phyloP scores from a whole-genome alignment of 345 rosid species.

The Salix purpurea region DNA sequence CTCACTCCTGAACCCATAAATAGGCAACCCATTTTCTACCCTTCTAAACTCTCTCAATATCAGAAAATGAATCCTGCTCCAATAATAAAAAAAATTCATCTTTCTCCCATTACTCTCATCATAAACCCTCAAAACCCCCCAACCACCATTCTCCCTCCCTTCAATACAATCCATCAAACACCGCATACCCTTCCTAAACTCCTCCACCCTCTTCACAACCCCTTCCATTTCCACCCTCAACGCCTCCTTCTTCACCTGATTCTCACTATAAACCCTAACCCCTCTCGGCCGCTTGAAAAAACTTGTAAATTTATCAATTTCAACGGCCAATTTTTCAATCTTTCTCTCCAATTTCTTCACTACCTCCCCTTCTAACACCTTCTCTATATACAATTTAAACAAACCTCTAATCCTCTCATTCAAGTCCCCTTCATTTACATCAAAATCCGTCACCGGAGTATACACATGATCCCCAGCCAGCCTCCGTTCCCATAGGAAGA shows the following conservation, averaged over 20 bases:
- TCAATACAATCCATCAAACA: slow-evolving; percentile 44
- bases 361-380: slow-evolving; percentile 39
- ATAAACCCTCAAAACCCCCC: slow-evolving; percentile 37
- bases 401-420: slow-evolving; percentile 1
- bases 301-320: slow-evolving; percentile 19
- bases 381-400: slow-evolving; percentile 20
- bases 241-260: slow-evolving; percentile 25
- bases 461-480: slow-evolving; percentile 13
- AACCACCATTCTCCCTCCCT: slow-evolving; percentile 13
- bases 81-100: slow-evolving; percentile 16
- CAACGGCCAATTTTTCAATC: slow-evolving; percentile 20
- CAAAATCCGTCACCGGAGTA: slow-evolving; percentile 5
- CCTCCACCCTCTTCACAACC: slow-evolving; percentile 42
- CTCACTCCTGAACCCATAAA: slow-evolving; percentile 47
- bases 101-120: slow-evolving; percentile 9
- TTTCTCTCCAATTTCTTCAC: slow-evolving; percentile 35
- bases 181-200: slow-evolving; percentile 50
- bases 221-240: slow-evolving; percentile 34
- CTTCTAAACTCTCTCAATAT: slow-evolving; percentile 67
- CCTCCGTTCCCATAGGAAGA: slow-evolving; percentile 11
- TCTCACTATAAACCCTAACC: neutral
- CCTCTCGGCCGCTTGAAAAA: slow-evolving; percentile 5
- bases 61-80: slow-evolving; percentile 50
- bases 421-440: neutral
- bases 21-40: slow-evolving; percentile 71